A percentile compares a stretch with the other conserved stretches of the same genome.
Evolutionary conservation across 2,329 filamentous ascomycete species (phyloP).

Genomic region (Ilyonectria destructans): DNA sequence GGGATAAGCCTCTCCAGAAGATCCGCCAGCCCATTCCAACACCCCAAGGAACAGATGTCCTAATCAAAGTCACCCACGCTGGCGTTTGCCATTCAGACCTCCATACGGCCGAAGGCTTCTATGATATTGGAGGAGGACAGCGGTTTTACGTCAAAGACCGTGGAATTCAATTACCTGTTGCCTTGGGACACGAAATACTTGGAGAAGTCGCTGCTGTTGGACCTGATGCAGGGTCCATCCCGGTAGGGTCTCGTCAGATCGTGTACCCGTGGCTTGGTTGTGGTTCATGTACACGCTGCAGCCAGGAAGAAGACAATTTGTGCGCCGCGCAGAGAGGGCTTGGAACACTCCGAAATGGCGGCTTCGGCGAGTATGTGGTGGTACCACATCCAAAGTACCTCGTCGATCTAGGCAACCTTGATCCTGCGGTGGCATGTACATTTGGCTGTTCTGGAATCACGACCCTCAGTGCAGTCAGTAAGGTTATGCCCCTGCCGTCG

Average conservation of each 20-base stretch:
- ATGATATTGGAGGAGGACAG: conserved; percentile 26
- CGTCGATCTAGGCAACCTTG: conserved; percentile 22
- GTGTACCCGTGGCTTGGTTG: conserved; percentile 34
- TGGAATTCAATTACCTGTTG: conserved; percentile 29
- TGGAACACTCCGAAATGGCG: conserved; percentile 27
- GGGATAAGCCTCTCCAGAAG: conserved; percentile 27
- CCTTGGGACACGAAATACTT: conserved; percentile 30
- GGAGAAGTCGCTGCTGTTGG: conserved; percentile 27
- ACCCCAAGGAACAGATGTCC: conserved; percentile 22
- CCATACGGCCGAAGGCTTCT: conserved; percentile 33
- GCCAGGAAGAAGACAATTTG: conserved; percentile 32
- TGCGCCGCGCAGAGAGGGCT: conserved; percentile 25
- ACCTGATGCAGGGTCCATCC: conserved; percentile 11
- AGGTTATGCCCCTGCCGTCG: conserved; percentile 24
- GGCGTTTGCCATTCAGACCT: conserved; percentile 35
- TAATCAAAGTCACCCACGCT: conserved; percentile 30
- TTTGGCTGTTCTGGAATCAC: conserved; percentile 34
- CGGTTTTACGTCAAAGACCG: conserved; percentile 33
- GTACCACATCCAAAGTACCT: conserved; percentile 31
- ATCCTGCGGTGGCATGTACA: conserved; percentile 28
- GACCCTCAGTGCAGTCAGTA: conserved; percentile 28
- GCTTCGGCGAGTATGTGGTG: conserved; percentile 29
- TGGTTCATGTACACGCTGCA: conserved; percentile 26
- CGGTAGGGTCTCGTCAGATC: conserved; percentile 26
- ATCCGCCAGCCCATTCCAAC: conserved; percentile 28